A percentile compares a stretch with the other conserved stretches of the same genome.
phyloP scores from a whole-genome alignment of 2,329 filamentous ascomycete species.

The Raffaelea ambrosiae region DNA sequence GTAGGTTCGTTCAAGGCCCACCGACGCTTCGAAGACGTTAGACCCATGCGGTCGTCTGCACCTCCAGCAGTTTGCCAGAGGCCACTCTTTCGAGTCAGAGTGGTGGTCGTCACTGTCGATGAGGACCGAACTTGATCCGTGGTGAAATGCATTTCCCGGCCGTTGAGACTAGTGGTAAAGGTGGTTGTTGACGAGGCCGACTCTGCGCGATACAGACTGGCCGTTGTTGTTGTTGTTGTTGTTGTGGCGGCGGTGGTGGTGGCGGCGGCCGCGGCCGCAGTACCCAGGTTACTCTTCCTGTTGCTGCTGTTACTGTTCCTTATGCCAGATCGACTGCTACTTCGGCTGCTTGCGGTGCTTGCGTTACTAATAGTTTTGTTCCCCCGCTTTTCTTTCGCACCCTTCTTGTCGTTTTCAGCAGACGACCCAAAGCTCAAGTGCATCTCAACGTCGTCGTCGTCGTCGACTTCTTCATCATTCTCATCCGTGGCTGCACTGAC shows the following conservation, averaged over 20 bases:
- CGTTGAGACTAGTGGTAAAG: not conserved
- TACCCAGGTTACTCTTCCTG: too few species aligned
- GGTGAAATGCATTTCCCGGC: not conserved
- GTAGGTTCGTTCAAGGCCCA: constrained; percentile 45
- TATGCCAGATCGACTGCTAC: not conserved
- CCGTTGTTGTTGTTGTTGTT: too few species aligned
- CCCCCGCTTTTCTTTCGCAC: too few species aligned
- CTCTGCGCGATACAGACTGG: not conserved
- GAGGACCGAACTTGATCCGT: too few species aligned
- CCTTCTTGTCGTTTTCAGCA: not conserved
- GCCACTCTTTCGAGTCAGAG: constrained; percentile 24
- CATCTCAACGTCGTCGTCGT: constrained; percentile 30
- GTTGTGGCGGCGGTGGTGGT: too few species aligned
- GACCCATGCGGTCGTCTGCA: constrained; percentile 14
- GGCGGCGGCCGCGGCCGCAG: too few species aligned
- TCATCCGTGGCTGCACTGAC: constrained; percentile 15
- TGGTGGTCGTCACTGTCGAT: not conserved
- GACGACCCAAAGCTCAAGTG: constrained; percentile 12
- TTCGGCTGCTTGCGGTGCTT: not conserved
- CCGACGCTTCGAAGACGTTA: constrained; percentile 40
- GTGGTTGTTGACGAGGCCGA: not conserved
- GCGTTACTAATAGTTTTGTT: not conserved
- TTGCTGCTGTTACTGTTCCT: not conserved
- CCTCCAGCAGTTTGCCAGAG: constrained; percentile 33
- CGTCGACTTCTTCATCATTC: constrained; percentile 34